phyloP scores from a whole-genome alignment of 2,329 filamentous ascomycete genomes.

The Dichotomopilus funicola region DNA sequence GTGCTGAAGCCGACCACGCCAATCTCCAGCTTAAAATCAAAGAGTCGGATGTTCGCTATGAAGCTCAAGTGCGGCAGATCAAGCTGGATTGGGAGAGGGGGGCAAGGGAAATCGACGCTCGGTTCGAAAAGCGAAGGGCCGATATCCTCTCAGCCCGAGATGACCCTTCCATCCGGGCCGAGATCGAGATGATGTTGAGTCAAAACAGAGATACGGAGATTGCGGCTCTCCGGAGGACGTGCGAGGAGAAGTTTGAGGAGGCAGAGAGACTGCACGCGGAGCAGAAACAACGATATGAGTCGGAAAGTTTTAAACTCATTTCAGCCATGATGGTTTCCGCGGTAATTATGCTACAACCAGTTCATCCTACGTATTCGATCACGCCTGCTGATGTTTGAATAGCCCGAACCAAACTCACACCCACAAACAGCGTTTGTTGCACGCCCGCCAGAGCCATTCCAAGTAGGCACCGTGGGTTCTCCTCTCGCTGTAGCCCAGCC shows the following conservation, averaged over 20 bases:
- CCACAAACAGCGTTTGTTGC: background rate
- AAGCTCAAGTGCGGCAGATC: background rate
- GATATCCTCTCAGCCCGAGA: background rate
- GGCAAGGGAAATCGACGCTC: background rate
- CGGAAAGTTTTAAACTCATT: constrained; percentile 2
- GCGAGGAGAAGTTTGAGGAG: background rate
- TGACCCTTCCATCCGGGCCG: background rate
- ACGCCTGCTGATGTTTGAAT: background rate
- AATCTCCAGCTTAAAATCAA: constrained; percentile 1
- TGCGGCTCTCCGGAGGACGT: background rate
- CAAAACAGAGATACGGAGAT: constrained; percentile 4
- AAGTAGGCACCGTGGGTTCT: background rate
- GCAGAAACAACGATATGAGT: background rate
- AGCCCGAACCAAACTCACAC: background rate
- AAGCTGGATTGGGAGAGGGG: background rate
- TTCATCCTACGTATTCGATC: no score
- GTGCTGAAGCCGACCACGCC: constrained; percentile 5
- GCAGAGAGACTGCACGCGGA: constrained; percentile 6
- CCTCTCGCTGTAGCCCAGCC: background rate
- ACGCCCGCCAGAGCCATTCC: background rate
- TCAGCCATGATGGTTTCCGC: background rate
- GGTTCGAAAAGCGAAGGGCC: constrained; percentile 2
- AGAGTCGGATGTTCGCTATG: constrained; percentile 4
- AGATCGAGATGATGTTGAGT: constrained; percentile 1
- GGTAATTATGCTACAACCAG: background rate